A percentile compares a stretch with the other conserved stretches of the same genome.
Evolutionary conservation across 305 asterid species (phyloP).

Genomic region (Ruellia speciosa): DNA sequence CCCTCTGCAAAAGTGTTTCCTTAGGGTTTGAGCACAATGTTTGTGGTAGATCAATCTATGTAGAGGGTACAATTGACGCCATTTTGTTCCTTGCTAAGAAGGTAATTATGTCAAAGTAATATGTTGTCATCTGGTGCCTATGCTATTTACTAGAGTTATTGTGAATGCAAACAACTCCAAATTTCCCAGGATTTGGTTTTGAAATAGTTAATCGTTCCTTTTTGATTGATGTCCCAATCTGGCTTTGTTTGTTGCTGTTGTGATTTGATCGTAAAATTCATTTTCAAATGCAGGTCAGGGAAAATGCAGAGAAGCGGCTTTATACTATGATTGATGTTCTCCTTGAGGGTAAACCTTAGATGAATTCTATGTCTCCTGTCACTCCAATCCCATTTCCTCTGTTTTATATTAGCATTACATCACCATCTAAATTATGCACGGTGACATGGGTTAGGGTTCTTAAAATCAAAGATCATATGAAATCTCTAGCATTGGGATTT

Average conservation of each 20-base stretch:
- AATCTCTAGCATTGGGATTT: no score
- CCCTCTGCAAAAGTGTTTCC: constrained; percentile 36
- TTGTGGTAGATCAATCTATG: constrained; percentile 95
- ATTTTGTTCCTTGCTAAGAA: constrained; percentile 76
- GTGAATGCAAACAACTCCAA: not conserved
- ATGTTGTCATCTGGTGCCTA: not conserved
- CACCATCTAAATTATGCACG: no score
- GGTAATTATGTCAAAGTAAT: constrained; percentile 31
- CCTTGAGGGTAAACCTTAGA: constrained; percentile 83
- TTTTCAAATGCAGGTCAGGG: constrained; percentile 45
- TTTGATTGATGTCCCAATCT: not conserved
- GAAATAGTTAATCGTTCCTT: not conserved
- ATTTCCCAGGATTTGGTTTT: not conserved
- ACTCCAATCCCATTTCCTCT: no score
- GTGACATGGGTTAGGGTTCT: no score
- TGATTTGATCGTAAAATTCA: constrained; percentile 12
- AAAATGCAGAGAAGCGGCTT: constrained; percentile 58
- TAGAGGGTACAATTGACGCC: constrained; percentile 89
- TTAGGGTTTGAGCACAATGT: constrained; percentile 91
- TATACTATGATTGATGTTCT: constrained; percentile 85
- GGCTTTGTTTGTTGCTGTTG: not conserved
- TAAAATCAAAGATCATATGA: no score
- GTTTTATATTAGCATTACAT: no score
- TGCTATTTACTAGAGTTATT: not conserved
- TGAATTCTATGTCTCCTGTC: constrained; percentile 13